These are phyloP conservation scores for Cercophora scortea DNA, from an alignment of 495 filamentous ascomycete species.

Conservation along the genomic window DNA sequence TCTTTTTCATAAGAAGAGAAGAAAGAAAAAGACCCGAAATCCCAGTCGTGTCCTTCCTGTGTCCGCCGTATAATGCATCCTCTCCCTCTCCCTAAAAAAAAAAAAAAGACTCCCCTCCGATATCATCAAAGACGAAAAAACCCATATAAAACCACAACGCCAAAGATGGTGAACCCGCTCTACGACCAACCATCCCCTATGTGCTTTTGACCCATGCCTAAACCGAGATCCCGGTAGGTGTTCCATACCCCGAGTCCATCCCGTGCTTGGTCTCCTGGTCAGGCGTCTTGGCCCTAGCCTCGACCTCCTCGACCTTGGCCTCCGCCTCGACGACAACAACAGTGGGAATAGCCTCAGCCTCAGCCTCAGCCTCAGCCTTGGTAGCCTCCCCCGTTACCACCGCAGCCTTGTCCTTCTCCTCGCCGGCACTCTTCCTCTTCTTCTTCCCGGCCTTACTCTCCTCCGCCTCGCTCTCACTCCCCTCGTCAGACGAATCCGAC, in stretches of 20 bases:
- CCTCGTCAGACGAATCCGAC: constrained; percentile 7
- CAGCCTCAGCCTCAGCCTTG: not conserved
- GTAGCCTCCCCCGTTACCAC: not conserved
- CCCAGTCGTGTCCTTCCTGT: too few species aligned
- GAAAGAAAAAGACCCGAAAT: too few species aligned
- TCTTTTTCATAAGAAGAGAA: too few species aligned
- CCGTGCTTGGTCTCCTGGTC: not conserved
- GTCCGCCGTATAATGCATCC: too few species aligned
- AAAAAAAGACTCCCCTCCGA: too few species aligned
- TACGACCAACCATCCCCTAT: too few species aligned
- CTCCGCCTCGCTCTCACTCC: constrained; percentile 8
- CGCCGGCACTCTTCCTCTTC: constrained; percentile 7
- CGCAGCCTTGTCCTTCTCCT: constrained; percentile 7
- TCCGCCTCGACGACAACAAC: not conserved
- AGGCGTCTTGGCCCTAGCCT: not conserved
- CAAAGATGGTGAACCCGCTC: too few species aligned
- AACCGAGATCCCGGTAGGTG: not conserved
- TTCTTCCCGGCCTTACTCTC: constrained; percentile 11
- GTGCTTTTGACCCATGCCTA: not conserved
- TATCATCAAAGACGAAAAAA: too few species aligned
- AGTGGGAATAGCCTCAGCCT: not conserved
- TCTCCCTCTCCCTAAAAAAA: too few species aligned
- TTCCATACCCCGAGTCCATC: not conserved
- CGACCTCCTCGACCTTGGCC: not conserved
- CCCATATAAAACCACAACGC: too few species aligned